Percentiles rank a stretch among this genome's conserved stretches.
Evolutionary conservation across 306 rosid genomes (phyloP).

Genomic region (Vigna nakashimae): DNA sequence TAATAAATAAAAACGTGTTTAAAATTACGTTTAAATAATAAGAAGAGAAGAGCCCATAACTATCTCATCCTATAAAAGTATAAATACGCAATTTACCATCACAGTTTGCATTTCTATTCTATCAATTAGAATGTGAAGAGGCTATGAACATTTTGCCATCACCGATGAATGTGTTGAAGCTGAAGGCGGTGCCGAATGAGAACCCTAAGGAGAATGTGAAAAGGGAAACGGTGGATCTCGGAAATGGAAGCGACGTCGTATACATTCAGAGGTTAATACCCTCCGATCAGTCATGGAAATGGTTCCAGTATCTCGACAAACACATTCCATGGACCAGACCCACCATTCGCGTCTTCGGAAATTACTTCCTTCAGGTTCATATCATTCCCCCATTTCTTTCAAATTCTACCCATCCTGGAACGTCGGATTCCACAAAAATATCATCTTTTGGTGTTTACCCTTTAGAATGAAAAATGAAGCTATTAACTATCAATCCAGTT

Average conservation of each 20-base stretch:
- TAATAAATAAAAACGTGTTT: background rate
- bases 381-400: background rate
- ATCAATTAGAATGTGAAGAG: background rate
- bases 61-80: background rate
- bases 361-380: constrained; percentile 70
- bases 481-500: background rate
- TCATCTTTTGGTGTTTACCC: constrained; percentile 15
- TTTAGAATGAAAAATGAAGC: background rate
- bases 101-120: background rate
- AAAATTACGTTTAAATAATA: background rate
- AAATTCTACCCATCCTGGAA: background rate
- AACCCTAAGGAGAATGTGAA: constrained; percentile 45
- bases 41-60: background rate
- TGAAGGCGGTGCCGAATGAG: constrained; percentile 47
- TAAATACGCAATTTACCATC: background rate
- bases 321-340: constrained; percentile 89
- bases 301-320: constrained; percentile 73
- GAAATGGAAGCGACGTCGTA: constrained; percentile 80
- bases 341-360: constrained; percentile 83
- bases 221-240: constrained; percentile 64
- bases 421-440: constrained; percentile 11
- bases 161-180: constrained; percentile 61
- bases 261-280: constrained; percentile 60
- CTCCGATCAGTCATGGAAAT: constrained; percentile 72
- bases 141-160: background rate